Percentiles rank a stretch among this genome's conserved stretches.
Conservation (phyloP, 2,329 filamentous ascomycete species). For the Xylariales sp. region DNA sequence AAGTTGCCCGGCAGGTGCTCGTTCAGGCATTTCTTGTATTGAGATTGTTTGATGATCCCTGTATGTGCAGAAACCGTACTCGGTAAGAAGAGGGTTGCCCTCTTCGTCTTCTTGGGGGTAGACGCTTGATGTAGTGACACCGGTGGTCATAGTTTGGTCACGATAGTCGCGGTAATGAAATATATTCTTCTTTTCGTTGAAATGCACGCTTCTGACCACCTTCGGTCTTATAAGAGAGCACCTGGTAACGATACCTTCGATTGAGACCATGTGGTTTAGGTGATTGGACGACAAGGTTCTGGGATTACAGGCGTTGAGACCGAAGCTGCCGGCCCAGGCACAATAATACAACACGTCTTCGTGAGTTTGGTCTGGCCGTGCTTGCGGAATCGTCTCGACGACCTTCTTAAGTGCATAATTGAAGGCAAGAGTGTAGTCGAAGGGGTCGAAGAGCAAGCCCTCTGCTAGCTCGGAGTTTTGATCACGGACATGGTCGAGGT, state of each 20-base stretch:
- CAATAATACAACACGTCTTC: conserved; percentile 93
- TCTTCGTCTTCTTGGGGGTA: conserved; percentile 95
- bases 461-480: conserved; percentile 86
- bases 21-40: conserved; percentile 98
- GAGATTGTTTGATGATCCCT: conserved; percentile 97
- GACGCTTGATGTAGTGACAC: conserved; percentile 87
- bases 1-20: conserved; percentile 93
- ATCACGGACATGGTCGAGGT: conserved; percentile 89
- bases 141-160: conserved; percentile 97
- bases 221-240: conserved; percentile 96
- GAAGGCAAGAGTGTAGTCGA: conserved; percentile 89
- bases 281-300: conserved; percentile 89
- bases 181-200: conserved; percentile 85
- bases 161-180: conserved; percentile 92
- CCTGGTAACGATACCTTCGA: conserved; percentile 97
- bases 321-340: conserved; percentile 96
- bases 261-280: conserved; percentile 95
- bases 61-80: conserved; percentile 96
- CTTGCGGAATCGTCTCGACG: conserved; percentile 80
- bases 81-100: conserved; percentile 90
- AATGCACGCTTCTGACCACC: conserved; percentile 98
- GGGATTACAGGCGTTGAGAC: conserved; percentile 93
- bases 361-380: conserved; percentile 78
- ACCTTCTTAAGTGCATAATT: conserved; percentile 91
- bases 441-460: conserved; percentile 83